phyloP scores from a whole-genome alignment of 2,329 filamentous ascomycete species.

The Diaporthe nobilis region DNA sequence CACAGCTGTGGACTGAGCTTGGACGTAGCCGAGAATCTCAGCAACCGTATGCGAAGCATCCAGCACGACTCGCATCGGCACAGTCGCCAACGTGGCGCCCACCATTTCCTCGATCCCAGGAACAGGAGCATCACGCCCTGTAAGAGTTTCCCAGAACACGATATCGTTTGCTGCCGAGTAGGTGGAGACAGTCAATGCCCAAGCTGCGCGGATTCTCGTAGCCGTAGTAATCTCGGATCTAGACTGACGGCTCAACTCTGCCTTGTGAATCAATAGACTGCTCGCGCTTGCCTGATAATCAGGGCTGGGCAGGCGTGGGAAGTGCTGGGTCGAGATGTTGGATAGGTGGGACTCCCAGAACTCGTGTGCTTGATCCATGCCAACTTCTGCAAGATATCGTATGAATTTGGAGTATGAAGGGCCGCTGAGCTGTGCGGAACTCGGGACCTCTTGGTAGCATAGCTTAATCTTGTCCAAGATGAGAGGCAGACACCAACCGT shows the following conservation, averaged over 20 bases:
- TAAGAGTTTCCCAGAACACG: slow-evolving; percentile 23
- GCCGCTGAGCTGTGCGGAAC: neutral
- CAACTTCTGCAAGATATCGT: slow-evolving; percentile 57
- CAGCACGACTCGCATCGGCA: slow-evolving; percentile 67
- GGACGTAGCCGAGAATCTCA: slow-evolving; percentile 63
- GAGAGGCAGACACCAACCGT: slow-evolving; percentile 69
- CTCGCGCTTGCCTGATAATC: slow-evolving; percentile 49
- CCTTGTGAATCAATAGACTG: slow-evolving; percentile 63
- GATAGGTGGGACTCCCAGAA: slow-evolving; percentile 62
- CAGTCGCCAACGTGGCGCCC: slow-evolving; percentile 65
- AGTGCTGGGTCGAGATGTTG: neutral
- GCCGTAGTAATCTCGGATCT: slow-evolving; percentile 53
- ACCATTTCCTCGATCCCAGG: slow-evolving; percentile 31
- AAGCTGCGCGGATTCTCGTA: slow-evolving; percentile 60
- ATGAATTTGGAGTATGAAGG: slow-evolving; percentile 48
- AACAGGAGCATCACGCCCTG: slow-evolving; percentile 35
- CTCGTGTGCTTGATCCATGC: slow-evolving; percentile 53
- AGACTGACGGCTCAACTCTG: slow-evolving; percentile 48
- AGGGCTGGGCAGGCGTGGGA: neutral
- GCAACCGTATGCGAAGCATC: slow-evolving; percentile 57
- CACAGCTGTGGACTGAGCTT: slow-evolving; percentile 67
- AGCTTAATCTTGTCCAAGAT: slow-evolving; percentile 63
- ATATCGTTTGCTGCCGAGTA: neutral
- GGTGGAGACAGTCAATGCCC: slow-evolving; percentile 15
- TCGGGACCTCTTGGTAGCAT: slow-evolving; percentile 51